Evolutionary conservation across 225 moss, liverwort and hornwort genomes (phyloP).

Genomic region (Marchantia paleacea): DNA sequence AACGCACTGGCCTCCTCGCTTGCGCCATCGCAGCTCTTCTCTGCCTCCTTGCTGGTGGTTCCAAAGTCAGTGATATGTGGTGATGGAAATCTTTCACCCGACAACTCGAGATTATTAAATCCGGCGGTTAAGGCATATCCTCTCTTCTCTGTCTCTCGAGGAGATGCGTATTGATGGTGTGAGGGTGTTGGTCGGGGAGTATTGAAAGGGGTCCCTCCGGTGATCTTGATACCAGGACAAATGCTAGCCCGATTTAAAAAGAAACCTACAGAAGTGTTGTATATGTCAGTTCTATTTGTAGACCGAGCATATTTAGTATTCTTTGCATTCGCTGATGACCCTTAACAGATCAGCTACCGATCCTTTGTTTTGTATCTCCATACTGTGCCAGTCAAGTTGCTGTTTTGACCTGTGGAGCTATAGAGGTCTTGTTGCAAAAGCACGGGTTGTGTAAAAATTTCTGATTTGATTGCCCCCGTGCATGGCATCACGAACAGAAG

Average conservation of each 20-base stretch:
- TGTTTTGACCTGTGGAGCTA: background rate
- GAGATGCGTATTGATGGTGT: background rate
- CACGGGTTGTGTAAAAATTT: background rate
- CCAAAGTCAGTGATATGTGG: conserved; percentile 8
- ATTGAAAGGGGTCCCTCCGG: background rate
- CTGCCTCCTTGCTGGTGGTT: conserved; percentile 28
- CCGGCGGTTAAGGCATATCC: background rate
- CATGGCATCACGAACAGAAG: background rate
- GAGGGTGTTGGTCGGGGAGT: background rate
- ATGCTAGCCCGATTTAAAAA: background rate
- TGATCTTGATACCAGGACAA: background rate
- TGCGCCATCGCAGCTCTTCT: conserved; percentile 58
- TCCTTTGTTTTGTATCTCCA: background rate
- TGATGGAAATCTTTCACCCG: background rate
- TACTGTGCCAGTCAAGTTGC: background rate
- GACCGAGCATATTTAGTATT: background rate
- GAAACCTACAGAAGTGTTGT: background rate
- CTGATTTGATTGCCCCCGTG: background rate
- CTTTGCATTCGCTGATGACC: background rate
- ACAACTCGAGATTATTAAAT: conserved; percentile 1
- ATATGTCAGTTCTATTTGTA: background rate
- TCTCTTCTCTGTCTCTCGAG: background rate
- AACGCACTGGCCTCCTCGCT: conserved; percentile 68
- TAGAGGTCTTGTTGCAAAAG: background rate
- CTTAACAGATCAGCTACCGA: background rate